phyloP scores from a whole-genome alignment of 208 protist species.

The Crithidia acanthocephali region DNA sequence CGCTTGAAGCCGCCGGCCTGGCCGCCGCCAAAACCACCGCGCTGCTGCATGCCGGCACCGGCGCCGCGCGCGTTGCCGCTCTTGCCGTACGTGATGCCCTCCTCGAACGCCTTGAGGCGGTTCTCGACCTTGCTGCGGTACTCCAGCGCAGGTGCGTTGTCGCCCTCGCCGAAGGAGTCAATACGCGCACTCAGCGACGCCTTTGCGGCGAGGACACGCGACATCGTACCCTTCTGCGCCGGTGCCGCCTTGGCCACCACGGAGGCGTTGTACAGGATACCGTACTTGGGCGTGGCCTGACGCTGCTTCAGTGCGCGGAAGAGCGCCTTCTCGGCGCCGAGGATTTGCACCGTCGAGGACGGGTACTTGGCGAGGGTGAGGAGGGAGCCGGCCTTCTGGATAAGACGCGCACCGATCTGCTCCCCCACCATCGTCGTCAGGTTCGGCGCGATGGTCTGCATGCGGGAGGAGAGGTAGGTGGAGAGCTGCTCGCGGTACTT shows the following conservation, averaged over 20 bases:
- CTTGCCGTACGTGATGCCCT: constrained; percentile 87
- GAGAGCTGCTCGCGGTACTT: constrained; percentile 96
- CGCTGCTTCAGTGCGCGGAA: constrained; percentile 98
- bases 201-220: constrained; percentile 98
- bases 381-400: constrained; percentile 98
- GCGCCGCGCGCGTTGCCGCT: constrained; percentile 87
- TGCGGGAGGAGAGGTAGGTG: constrained; percentile 98
- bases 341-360: constrained; percentile 99
- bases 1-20: constrained; percentile 62
- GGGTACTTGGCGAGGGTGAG: constrained; percentile 99
- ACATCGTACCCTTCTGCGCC: constrained; percentile 97
- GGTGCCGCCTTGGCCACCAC: constrained; percentile 95
- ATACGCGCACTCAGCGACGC: constrained; percentile 97
- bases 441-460: constrained; percentile 99
- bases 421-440: constrained; percentile 98
- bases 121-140: constrained; percentile 92
- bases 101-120: constrained; percentile 90
- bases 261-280: constrained; percentile 99
- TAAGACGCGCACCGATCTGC: constrained; percentile 98
- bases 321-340: constrained; percentile 99
- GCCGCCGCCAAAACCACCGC: constrained; percentile 39
- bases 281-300: constrained; percentile 99
- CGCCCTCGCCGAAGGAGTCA: constrained; percentile 97
- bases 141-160: constrained; percentile 86
- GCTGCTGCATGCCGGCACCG: constrained; percentile 71